Percentiles rank a stretch among this genome's conserved stretches.
Evolutionary conservation across 169 alveolate species (phyloP).

Genomic region (Cyclospora cayetanensis): DNA sequence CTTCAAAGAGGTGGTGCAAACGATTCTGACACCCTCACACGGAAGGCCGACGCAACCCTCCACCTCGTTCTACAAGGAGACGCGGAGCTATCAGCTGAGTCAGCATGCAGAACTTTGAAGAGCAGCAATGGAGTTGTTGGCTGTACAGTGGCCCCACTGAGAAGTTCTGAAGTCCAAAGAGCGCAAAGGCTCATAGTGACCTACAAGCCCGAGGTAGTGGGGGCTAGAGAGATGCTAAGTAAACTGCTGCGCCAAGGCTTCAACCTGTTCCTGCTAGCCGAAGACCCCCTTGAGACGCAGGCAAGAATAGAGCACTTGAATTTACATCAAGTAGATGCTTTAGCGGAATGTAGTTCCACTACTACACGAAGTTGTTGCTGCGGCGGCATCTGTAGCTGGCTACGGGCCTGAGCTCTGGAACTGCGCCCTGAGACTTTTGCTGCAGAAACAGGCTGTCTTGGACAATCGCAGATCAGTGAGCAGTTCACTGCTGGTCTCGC

Average conservation of each 20-base stretch:
- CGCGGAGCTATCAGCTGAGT: background rate
- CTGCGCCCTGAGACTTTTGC: background rate
- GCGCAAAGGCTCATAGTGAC: conserved; percentile 21
- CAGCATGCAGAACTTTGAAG: conserved; percentile 22
- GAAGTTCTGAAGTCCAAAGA: background rate
- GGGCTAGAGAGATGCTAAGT: conserved; percentile 23
- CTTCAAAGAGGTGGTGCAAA: background rate
- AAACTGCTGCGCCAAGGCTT: conserved; percentile 3
- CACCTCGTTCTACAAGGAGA: background rate
- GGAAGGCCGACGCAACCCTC: background rate
- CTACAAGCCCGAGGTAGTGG: conserved; percentile 42
- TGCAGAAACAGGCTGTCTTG: conserved; percentile 46
- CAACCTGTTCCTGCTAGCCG: background rate
- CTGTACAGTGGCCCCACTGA: conserved; percentile 2
- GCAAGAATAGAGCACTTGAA: background rate
- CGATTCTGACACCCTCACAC: background rate
- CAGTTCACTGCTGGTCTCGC: background rate
- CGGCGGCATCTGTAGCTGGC: too few relatives aligned
- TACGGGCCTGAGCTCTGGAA: too few relatives aligned
- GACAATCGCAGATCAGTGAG: background rate
- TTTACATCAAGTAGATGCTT: too few relatives aligned
- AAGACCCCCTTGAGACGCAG: conserved; percentile 46
- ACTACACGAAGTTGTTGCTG: too few relatives aligned
- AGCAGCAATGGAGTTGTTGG: conserved; percentile 36
- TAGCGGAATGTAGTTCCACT: too few relatives aligned